phyloP scores from a whole-genome alignment of 1,139 yeast genomes.

The Candida sanyaensis region DNA sequence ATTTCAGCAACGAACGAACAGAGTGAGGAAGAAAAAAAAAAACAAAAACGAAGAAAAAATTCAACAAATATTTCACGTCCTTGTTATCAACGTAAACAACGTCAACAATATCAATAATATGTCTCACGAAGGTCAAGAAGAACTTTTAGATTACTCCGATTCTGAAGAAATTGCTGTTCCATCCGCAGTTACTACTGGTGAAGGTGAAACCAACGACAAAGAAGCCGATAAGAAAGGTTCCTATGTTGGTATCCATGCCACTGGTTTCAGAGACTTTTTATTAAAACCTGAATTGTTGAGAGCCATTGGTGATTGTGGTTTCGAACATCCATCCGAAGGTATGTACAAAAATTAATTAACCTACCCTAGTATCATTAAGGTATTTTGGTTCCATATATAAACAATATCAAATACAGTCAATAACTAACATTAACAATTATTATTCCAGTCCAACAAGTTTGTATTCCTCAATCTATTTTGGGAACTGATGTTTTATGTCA shows the following conservation, averaged over 20 bases:
- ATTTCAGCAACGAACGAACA: constrained; percentile 3
- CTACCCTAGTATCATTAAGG: no score
- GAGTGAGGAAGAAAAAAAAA: not conserved
- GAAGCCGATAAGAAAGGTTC: constrained; percentile 92
- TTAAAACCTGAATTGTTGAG: constrained; percentile 95
- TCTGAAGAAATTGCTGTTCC: constrained; percentile 92
- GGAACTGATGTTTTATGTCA: constrained; percentile 98
- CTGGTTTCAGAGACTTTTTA: constrained; percentile 97
- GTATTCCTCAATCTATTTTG: constrained; percentile 96
- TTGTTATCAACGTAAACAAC: not conserved
- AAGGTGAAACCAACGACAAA: constrained; percentile 47
- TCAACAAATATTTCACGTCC: not conserved
- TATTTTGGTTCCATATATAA: no score
- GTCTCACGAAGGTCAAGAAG: constrained; percentile 99
- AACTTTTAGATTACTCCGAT: constrained; percentile 96
- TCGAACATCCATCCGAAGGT: constrained; percentile 99
- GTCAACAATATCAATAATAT: constrained; percentile 23
- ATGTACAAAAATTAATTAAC: constrained; percentile 40
- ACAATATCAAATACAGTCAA: no score
- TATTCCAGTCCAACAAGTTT: constrained; percentile 84
- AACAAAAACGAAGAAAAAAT: not conserved
- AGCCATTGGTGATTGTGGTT: constrained; percentile 99
- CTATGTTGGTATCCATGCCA: constrained; percentile 96
- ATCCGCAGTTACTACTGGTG: constrained; percentile 43
- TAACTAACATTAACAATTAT: not conserved